phyloP scores from a whole-genome alignment of 768 basidiomycete species.

The Coprinellus micaceus region DNA sequence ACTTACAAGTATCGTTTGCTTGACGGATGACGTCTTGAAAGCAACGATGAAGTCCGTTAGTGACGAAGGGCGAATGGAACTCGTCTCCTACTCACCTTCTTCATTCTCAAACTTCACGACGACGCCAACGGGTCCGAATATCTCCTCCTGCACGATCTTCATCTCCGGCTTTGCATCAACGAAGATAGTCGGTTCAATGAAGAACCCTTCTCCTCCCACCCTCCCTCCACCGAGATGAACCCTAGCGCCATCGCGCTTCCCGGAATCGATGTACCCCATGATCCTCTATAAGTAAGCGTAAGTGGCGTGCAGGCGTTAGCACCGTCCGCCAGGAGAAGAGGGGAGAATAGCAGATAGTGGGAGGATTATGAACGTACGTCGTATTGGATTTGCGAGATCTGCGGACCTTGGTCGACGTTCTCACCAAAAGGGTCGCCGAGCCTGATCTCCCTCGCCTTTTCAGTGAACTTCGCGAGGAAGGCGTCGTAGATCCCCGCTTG shows the following conservation, averaged over 20 bases:
- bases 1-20: slow-evolving; percentile 72
- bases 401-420: slow-evolving; percentile 69
- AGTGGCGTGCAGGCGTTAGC: too few species aligned
- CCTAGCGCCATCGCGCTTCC: slow-evolving; percentile 66
- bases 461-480: slow-evolving; percentile 64
- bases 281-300: slow-evolving; percentile 49
- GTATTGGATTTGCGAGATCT: slow-evolving; percentile 72
- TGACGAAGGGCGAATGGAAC: neutral
- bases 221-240: slow-evolving; percentile 57
- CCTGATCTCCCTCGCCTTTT: slow-evolving; percentile 49
- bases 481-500: slow-evolving; percentile 76
- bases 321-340: neutral
- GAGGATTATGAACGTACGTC: slow-evolving; percentile 53
- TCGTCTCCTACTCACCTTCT: slow-evolving; percentile 8
- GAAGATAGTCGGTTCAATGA: slow-evolving; percentile 69
- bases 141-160: slow-evolving; percentile 67
- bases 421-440: slow-evolving; percentile 68
- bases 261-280: slow-evolving; percentile 71
- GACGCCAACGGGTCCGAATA: slow-evolving; percentile 75
- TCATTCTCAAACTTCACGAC: slow-evolving; percentile 62
- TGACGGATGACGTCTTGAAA: slow-evolving; percentile 57
- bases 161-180: slow-evolving; percentile 57
- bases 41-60: slow-evolving; percentile 13
- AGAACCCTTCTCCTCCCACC: slow-evolving; percentile 62
- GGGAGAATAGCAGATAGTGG: neutral